Evolutionary conservation across 768 basidiomycete genomes (phyloP), one percentile per base, ranked within the genome.

Genomic region (Phlegmacium glaucopus): DNA sequence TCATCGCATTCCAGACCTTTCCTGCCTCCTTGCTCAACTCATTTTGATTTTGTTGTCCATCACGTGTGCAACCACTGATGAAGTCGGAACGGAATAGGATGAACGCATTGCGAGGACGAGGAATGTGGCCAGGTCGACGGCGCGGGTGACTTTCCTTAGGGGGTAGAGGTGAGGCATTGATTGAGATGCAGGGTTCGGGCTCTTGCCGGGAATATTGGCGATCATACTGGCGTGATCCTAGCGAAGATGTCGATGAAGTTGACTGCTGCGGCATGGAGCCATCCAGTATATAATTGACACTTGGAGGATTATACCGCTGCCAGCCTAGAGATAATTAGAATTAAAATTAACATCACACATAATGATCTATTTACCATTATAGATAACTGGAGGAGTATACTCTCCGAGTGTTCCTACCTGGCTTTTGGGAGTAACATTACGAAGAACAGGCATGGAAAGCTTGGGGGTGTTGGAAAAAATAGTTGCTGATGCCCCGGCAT

Each of bases 71-170:
- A 28, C 22, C 39, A 22, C 22, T 45, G 43, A 63, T 62, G 37
- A 60, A 51, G 7, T 38, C 39, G 7, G 68, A 71, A 16, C 71
- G 68, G 55, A 66, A 72, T 45, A 67, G 32, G 44, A 72, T 68
- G 51, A 72, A 72, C 10, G 68, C 63, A 47, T 72, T 72, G n/a
- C 64, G 62, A 2, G 69, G 71, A 4, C 71, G 68, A 12, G 64
- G 65, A 30, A 71, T 53, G 32, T 63, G 57, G 10, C 52, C 46
- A 28, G 55, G 45, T 8, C 47, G 48, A 17, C 40, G 26, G 41
- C 49, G 39, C 36, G 22, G 26, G 53, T 60, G 53, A 42, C 28
- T 44, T 42, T 52, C 45, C 37, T 29, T n/a, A 18, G 27, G 5
- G 52, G 50, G 25, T 47, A 30, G 4, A 41, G 13, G 5, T 17